Percentiles rank a stretch among this genome's conserved stretches.
Evolutionary conservation across 1,284 basidiomycete species (phyloP).

Genomic region (Tremellales sp.): DNA sequence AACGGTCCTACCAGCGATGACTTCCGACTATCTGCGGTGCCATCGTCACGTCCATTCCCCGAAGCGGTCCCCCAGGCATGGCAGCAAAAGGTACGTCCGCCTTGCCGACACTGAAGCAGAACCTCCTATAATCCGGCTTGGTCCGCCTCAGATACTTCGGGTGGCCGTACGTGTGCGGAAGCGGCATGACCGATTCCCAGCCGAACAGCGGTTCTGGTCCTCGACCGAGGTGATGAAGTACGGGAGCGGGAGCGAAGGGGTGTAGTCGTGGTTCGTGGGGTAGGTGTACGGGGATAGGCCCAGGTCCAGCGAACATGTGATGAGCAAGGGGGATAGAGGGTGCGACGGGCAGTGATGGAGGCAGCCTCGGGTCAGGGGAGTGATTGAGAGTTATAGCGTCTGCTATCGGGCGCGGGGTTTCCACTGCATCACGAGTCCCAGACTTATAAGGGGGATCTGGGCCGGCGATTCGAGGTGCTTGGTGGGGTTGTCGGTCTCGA

Average conservation of each 20-base stretch:
- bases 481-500: too few species aligned
- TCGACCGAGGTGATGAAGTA: conserved; percentile 18
- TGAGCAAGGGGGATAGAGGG: too few species aligned
- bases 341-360: too few species aligned
- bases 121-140: conserved; percentile 32
- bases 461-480: too few species aligned
- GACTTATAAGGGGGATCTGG: too few species aligned
- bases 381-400: too few species aligned
- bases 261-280: conserved; percentile 9
- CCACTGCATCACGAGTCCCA: too few species aligned
- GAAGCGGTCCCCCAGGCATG: conserved; percentile 26
- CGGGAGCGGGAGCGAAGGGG: conserved; percentile 12
- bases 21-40: conserved; percentile 14
- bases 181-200: conserved; percentile 28
- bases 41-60: conserved; percentile 18
- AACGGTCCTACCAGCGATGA: conserved; percentile 1
- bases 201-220: conserved; percentile 29
- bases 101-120: conserved; percentile 33
- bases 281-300: neutral
- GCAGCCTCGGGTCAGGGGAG: too few species aligned
- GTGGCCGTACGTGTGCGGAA: conserved; percentile 21
- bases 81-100: conserved; percentile 31
- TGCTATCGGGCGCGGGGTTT: too few species aligned
- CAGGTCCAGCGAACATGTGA: too few species aligned
- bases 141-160: conserved; percentile 18